Percentiles rank a stretch among this genome's conserved stretches.
Evolutionary conservation across 2,329 filamentous ascomycete species (phyloP).

Genomic region (Lachnellula hyalina): DNA sequence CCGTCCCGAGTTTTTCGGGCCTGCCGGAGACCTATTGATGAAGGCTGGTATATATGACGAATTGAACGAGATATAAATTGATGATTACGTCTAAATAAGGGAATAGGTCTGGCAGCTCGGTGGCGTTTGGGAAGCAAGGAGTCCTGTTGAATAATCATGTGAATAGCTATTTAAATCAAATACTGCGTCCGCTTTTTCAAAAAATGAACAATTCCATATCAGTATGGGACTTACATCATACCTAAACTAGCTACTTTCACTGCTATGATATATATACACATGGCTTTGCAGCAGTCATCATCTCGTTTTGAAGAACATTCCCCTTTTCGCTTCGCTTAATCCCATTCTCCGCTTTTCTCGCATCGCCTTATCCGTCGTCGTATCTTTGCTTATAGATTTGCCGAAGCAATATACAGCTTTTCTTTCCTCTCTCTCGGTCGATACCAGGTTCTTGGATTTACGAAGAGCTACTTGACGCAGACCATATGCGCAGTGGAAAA

Average conservation of each 20-base stretch:
- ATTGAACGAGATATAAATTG: not conserved
- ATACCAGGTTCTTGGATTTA: not conserved
- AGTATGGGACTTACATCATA: not conserved
- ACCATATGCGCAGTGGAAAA: too few species aligned
- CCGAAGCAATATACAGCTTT: not conserved
- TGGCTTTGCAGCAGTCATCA: not conserved
- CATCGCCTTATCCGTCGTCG: too few species aligned
- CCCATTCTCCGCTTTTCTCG: too few species aligned
- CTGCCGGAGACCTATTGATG: constrained; percentile 47
- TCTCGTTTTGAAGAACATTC: not conserved
- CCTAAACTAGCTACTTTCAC: not conserved
- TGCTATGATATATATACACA: too few species aligned
- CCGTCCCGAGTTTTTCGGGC: constrained; percentile 48
- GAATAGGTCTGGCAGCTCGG: not conserved
- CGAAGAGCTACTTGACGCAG: not conserved
- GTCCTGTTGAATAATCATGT: not conserved
- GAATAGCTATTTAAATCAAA: too few species aligned
- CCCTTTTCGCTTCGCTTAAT: too few species aligned
- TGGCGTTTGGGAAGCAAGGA: not conserved
- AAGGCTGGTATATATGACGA: constrained; percentile 4
- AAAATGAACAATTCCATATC: too few species aligned
- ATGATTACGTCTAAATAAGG: not conserved
- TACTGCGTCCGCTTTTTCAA: too few species aligned
- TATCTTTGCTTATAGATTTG: not conserved
- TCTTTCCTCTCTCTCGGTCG: not conserved